Base-by-base conservation (phyloP, 176 grass and related monocot species). In the Canna indica region DNA sequence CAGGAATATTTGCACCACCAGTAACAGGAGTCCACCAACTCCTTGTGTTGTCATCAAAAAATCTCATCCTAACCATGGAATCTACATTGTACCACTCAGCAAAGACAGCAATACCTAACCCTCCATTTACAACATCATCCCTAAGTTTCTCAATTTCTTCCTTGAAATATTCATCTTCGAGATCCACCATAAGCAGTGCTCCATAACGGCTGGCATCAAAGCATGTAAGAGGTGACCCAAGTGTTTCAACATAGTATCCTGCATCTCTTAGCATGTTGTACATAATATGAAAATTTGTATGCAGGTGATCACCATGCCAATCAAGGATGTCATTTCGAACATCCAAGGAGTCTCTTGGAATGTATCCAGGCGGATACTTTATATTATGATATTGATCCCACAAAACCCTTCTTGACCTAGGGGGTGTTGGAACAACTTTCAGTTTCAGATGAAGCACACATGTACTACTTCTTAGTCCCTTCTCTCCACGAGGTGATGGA, bases 321-420 rank as follows among this genome's bases (percentile, higher is more conserved):
- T 97, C 94, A 80, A 97, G 86, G 76, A 97, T 90, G 79, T 97
- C 94, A 68, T 92, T 97, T 71, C 90, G 89, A 68, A 97, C 94
- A 87, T 93, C 85, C 53, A 97, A 86, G 1, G 94, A 93, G 81
- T 97, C 94, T 82, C 94, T 87, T 77, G 94, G 94, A 83, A 97
- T 86, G 79, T 90, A 97, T 65, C 94, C 94, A 38, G 89, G 91
- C 22, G 94, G 94, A 59, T 97, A 97, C 65, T 97, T 97, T 71
- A 97, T 92, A 22, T 97, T 97, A 77, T 97, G 94, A 85, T 87
- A 97, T 74, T 97, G 94, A 44, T 97, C 94, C 94, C 94, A 97
- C 75, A 97, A 38, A 81, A 97, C 77, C 78, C 94, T 90, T 77
- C 78, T 90, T 36, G 94, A 84, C 69, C 94, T 87, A 81, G 85